These are phyloP conservation scores for Globisporangium radiosum DNA, from an alignment of 352 stramenopile species.

Conservation along the genomic window DNA sequence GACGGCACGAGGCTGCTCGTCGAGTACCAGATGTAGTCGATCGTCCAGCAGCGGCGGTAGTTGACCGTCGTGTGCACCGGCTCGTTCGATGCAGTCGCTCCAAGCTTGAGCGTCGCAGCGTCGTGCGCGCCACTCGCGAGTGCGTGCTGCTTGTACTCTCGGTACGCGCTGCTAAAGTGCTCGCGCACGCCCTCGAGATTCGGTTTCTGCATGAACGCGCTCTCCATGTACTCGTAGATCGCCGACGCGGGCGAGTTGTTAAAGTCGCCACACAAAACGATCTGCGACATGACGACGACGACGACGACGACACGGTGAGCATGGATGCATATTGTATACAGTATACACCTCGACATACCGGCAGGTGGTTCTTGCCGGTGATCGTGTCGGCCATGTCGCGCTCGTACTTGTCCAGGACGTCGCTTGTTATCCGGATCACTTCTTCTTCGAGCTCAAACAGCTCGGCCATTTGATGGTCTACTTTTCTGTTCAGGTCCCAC, in stretches of 20 bases:
- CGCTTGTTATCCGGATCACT: slow-evolving; percentile 69
- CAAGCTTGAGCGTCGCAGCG: slow-evolving; percentile 18
- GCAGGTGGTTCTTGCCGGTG: slow-evolving; percentile 46
- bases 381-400: slow-evolving; percentile 41
- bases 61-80: slow-evolving; percentile 84
- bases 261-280: slow-evolving; percentile 83
- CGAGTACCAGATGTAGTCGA: slow-evolving; percentile 89
- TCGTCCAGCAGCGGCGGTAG: slow-evolving; percentile 81
- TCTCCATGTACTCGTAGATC: slow-evolving; percentile 87
- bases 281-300: slow-evolving; percentile 13
- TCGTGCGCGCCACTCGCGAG: slow-evolving; percentile 18
- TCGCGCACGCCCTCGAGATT: slow-evolving; percentile 67
- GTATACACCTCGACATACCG: slow-evolving; percentile 17
- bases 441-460: slow-evolving; percentile 80
- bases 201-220: slow-evolving; percentile 79
- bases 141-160: slow-evolving; percentile 53
- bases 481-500: slow-evolving; percentile 35
- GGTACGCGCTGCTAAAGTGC: slow-evolving; percentile 69
- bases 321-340: neutral
- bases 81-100: slow-evolving; percentile 50
- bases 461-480: slow-evolving; percentile 85
- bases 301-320: neutral
- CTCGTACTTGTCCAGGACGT: slow-evolving; percentile 81
- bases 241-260: slow-evolving; percentile 83
- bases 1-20: slow-evolving; percentile 49